Conservation (phyloP, 2,329 filamentous ascomycete genomes). For the Aspergillus novofumigatus region DNA sequence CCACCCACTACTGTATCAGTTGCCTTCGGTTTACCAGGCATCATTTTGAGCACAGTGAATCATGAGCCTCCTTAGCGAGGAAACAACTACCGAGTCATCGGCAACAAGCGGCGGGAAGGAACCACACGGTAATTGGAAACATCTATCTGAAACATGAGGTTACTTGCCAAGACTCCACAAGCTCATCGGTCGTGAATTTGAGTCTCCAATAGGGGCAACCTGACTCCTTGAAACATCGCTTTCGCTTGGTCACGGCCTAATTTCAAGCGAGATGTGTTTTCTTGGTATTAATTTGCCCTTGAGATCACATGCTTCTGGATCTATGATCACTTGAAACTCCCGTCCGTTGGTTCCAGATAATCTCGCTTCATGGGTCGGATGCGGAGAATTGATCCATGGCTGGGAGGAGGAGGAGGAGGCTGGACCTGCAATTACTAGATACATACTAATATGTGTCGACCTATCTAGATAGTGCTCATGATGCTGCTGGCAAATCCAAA, state of each 20-base stretch:
- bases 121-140: background rate
- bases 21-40: background rate
- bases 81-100: background rate
- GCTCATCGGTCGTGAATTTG: background rate
- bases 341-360: background rate
- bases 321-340: background rate
- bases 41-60: no score
- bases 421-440: background rate
- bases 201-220: background rate
- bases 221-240: background rate
- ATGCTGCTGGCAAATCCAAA: background rate
- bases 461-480: background rate
- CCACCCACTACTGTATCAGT: background rate
- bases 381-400: constrained; percentile 3
- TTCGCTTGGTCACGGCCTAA: background rate
- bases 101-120: background rate
- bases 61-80: background rate
- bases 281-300: background rate
- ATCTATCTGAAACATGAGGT: background rate
- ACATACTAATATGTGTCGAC: no score
- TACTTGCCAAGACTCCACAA: background rate
- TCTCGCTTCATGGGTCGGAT: background rate
- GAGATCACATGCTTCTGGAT: background rate
- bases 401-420: background rate
- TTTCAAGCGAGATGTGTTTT: background rate